Base-by-base conservation (phyloP, 2,329 filamentous ascomycete genomes). In the Aureobasidium sp. region DNA sequence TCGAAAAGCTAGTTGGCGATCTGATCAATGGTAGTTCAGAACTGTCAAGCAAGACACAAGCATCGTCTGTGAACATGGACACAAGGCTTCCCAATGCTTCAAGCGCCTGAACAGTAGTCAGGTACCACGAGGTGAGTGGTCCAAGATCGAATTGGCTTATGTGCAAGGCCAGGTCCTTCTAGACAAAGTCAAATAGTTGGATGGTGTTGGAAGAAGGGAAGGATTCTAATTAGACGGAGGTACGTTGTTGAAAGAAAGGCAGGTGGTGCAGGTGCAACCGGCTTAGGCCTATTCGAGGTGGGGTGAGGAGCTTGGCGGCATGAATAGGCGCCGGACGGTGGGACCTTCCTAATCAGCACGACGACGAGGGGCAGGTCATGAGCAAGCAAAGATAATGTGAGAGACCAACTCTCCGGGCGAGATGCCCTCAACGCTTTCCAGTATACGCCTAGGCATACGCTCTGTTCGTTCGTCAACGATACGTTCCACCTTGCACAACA, bases 311-410 rank as follows among this genome's bases (percentile, higher is more conserved):
- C 41, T 57, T 48, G 42, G 42, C 55, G 42, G 55, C 42, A 58
- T 37, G 42, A 37, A 39, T 48, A 58, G 55, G 20, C 55, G 55
- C 2, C 17, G 53, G 32, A 51, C 48, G 26, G 55, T 10, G 26
- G 53, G 32, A 51, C 48, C 47, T 61, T 61, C 48, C 58, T 51
- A 61, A 51, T 61, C 58, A 42, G 46, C 58, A 61, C 52, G 29
- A 52, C 26, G 5, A 44, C 12, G 36, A 44, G 27, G 27, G 47
- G 27, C 26, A 39, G 17, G 10, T 39, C 42, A 58, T 20, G 27
- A 46, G 32, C 41, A 47, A n/a, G 39, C 42, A 58, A 20, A 13
- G 32, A 39, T 12, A n/a, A 58, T 58, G 55, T 48, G 42, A 26
- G 7, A 34, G 17, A 26, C 15, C 26, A 27, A 12, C n/a, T n/a